Percentiles rank a stretch among this genome's conserved stretches.
phyloP scores from a whole-genome alignment of 805 yeast species.

The Pichia thaimueangensis region DNA sequence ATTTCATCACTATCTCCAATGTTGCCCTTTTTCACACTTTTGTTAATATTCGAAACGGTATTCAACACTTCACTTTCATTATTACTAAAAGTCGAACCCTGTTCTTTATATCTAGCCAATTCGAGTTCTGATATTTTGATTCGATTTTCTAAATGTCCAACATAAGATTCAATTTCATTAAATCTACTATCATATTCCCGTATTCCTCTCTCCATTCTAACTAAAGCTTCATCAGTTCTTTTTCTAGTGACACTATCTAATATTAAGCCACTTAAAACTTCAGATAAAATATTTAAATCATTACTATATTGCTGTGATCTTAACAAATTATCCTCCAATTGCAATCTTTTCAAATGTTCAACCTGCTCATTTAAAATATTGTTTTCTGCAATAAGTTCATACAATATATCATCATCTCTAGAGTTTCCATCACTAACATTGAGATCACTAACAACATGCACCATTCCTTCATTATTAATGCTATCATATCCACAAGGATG shows the following conservation, averaged over 20 bases:
- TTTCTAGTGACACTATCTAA: constrained; percentile 1
- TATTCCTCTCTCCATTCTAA: background rate
- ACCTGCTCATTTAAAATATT: constrained; percentile 56
- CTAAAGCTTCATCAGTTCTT: background rate
- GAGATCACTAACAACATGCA: constrained; percentile 27
- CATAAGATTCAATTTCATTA: constrained; percentile 12
- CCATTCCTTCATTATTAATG: background rate
- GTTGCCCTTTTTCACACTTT: background rate
- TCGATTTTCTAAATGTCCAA: constrained; percentile 12
- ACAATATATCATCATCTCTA: constrained; percentile 5
- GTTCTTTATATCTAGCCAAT: constrained; percentile 4
- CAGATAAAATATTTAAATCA: background rate
- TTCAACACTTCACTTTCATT: background rate
- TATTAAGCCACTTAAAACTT: background rate
- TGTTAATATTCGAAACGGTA: background rate
- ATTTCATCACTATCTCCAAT: background rate
- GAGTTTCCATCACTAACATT: background rate
- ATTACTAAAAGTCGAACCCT: background rate
- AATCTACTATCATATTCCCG: constrained; percentile 5
- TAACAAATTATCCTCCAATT: constrained; percentile 27
- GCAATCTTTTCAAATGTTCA: constrained; percentile 61
- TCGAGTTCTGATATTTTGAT: constrained; percentile 12
- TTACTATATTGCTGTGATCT: constrained; percentile 3
- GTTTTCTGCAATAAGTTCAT: constrained; percentile 52
- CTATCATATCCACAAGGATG: background rate